phyloP scores from a whole-genome alignment of 495 filamentous ascomycete genomes.

The Cercophora newfieldiana region DNA sequence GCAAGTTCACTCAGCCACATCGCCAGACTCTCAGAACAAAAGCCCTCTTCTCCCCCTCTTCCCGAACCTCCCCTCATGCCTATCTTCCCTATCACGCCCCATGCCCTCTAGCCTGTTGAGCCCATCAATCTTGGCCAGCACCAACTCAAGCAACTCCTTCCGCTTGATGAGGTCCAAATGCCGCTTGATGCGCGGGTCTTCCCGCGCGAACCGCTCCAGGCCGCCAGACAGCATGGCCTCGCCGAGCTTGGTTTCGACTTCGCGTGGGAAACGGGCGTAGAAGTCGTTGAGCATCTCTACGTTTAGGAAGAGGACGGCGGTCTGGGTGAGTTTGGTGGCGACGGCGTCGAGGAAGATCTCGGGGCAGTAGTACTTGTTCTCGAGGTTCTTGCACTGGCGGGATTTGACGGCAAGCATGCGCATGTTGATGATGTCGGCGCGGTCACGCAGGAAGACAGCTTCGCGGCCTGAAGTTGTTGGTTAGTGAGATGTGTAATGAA shows the following conservation, averaged over 20 bases:
- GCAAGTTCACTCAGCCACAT: background rate
- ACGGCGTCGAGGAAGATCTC: slow-evolving; percentile 97
- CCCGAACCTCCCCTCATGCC: background rate
- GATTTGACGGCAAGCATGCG: slow-evolving; percentile 80
- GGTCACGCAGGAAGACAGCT: slow-evolving; percentile 88
- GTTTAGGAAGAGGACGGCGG: slow-evolving; percentile 95
- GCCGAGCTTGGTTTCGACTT: slow-evolving; percentile 85
- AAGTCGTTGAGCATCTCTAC: slow-evolving; percentile 96
- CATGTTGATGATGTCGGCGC: slow-evolving; percentile 86
- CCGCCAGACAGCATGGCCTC: slow-evolving; percentile 74
- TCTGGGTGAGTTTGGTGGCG: slow-evolving; percentile 89
- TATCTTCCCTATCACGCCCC: background rate
- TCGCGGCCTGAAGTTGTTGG: slow-evolving; percentile 65
- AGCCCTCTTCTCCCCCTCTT: slow-evolving; percentile 1
- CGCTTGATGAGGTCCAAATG: slow-evolving; percentile 89
- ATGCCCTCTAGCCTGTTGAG: slow-evolving; percentile 69
- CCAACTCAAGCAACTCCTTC: slow-evolving; percentile 91
- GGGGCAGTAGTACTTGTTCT: slow-evolving; percentile 94
- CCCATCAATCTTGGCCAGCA: slow-evolving; percentile 90
- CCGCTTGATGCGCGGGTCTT: slow-evolving; percentile 82
- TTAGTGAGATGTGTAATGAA: slow-evolving; percentile 15
- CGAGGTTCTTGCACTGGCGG: slow-evolving; percentile 76
- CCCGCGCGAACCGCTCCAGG: slow-evolving; percentile 85
- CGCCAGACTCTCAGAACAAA: background rate
- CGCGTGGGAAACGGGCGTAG: slow-evolving; percentile 93